Conservation (phyloP, 768 basidiomycete genomes). For the Sporobolomyces pararoseus region DNA sequence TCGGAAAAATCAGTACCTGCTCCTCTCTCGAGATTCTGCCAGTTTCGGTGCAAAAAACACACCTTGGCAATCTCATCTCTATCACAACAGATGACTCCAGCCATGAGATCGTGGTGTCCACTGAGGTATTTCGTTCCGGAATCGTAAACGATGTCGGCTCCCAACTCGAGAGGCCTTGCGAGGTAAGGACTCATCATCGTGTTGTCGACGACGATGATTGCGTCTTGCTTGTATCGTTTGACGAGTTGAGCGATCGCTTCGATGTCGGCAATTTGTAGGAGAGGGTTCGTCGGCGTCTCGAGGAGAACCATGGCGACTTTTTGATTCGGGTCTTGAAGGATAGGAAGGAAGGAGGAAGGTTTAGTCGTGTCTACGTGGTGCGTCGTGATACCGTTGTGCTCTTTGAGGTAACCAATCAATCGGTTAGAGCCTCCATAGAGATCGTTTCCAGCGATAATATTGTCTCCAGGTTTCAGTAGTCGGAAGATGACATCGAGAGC, state of each 20-base stretch:
- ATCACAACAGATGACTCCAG: constrained; percentile 88
- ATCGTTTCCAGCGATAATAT: constrained; percentile 86
- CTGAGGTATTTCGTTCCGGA: constrained; percentile 96
- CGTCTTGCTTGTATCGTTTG: constrained; percentile 73
- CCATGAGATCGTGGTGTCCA: constrained; percentile 99
- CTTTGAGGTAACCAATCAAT: constrained; percentile 78
- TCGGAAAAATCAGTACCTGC: neutral
- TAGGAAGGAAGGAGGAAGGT: constrained; percentile 60
- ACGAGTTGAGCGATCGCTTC: constrained; percentile 76
- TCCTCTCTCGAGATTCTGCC: neutral
- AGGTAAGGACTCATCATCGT: constrained; percentile 99
- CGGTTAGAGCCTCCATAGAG: constrained; percentile 97
- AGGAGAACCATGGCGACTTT: constrained; percentile 74
- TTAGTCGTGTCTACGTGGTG: constrained; percentile 91
- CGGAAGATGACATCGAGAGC: constrained; percentile 92
- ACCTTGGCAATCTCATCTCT: constrained; percentile 85
- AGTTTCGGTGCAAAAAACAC: too few species aligned
- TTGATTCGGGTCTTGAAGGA: constrained; percentile 55
- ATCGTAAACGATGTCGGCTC: constrained; percentile 95
- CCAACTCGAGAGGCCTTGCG: constrained; percentile 88
- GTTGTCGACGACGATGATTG: constrained; percentile 86
- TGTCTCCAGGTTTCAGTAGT: constrained; percentile 88
- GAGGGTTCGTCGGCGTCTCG: constrained; percentile 94
- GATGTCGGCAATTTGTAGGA: constrained; percentile 90
- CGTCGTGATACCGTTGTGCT: constrained; percentile 80